Evolutionary conservation across 768 basidiomycete genomes (phyloP).

Genomic region (Rhizopogon salebrosus): DNA sequence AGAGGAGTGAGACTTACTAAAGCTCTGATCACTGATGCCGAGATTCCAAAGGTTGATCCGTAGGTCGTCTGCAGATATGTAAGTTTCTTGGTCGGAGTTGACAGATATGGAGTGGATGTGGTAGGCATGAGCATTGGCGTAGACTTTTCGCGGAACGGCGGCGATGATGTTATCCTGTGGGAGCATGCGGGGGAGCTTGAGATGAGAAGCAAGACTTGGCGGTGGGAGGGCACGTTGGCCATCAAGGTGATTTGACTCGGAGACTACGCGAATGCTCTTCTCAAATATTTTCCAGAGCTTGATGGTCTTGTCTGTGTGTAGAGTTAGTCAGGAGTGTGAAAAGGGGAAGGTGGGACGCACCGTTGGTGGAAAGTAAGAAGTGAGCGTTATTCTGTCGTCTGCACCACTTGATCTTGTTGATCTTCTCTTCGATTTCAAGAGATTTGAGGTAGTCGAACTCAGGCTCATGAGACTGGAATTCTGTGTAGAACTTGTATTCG

Average conservation of each 20-base stretch:
- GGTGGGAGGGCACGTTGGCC: slow-evolving; percentile 67
- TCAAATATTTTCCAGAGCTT: slow-evolving; percentile 99
- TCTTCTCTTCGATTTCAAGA: slow-evolving; percentile 99
- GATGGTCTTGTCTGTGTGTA: slow-evolving; percentile 89
- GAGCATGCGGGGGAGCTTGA: slow-evolving; percentile 86
- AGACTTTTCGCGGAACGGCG: slow-evolving; percentile 97
- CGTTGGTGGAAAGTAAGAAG: slow-evolving; percentile 95
- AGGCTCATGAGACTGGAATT: slow-evolving; percentile 99
- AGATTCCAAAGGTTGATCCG: slow-evolving; percentile 98
- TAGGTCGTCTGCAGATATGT: slow-evolving; percentile 98
- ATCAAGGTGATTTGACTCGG: slow-evolving; percentile 92
- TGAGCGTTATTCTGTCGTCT: slow-evolving; percentile 96
- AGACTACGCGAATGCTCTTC: slow-evolving; percentile 91
- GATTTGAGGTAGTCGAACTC: slow-evolving; percentile 99
- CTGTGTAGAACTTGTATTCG: slow-evolving; percentile 99
- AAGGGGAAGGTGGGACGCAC: slow-evolving; percentile 38
- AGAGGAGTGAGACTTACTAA: slow-evolving; percentile 71
- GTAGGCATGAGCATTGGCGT: slow-evolving; percentile 98
- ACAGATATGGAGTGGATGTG: slow-evolving; percentile 99
- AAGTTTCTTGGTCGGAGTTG: slow-evolving; percentile 99
- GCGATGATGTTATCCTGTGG: slow-evolving; percentile 98
- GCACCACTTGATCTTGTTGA: slow-evolving; percentile 99
- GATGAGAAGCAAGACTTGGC: slow-evolving; percentile 50
- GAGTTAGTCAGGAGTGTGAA: background rate
- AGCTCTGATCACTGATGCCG: slow-evolving; percentile 97